Percentiles rank a stretch among this genome's conserved stretches.
Evolutionary conservation across 768 basidiomycete species (phyloP).

Genomic region (Boletus coccyginus): DNA sequence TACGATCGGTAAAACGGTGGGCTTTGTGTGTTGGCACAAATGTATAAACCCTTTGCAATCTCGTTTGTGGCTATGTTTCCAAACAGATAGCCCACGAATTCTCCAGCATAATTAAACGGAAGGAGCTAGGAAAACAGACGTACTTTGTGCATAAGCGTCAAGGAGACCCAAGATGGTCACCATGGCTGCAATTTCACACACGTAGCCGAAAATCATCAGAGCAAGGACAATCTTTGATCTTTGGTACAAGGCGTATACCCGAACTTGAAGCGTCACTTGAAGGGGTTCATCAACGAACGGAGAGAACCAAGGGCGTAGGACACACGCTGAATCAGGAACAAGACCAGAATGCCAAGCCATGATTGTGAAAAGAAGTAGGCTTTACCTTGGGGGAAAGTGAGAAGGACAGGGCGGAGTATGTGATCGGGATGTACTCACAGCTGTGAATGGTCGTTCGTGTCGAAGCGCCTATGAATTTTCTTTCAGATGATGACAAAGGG

Average conservation of each 20-base stretch:
- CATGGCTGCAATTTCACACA: conserved; percentile 13
- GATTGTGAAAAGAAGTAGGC: conserved; percentile 11
- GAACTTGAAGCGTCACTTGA: conserved; percentile 16
- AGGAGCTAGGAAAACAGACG: background rate
- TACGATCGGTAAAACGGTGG: background rate
- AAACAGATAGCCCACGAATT: background rate
- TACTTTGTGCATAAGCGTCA: conserved; percentile 1
- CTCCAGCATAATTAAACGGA: background rate
- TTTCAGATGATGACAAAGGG: background rate
- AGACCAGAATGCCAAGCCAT: conserved; percentile 6
- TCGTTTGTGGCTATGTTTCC: conserved; percentile 6
- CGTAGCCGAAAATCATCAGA: conserved; percentile 8
- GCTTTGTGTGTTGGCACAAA: background rate
- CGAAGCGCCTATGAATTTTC: background rate
- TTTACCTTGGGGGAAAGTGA: conserved; percentile 8
- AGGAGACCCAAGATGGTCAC: conserved; percentile 3
- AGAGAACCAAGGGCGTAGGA: background rate
- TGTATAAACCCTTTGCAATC: background rate
- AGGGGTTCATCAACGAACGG: background rate
- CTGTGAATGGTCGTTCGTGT: background rate
- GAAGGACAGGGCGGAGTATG: background rate
- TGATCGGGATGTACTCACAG: conserved; percentile 8
- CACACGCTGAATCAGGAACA: conserved; percentile 15
- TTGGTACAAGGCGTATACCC: conserved; percentile 14
- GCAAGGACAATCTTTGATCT: conserved; percentile 9